phyloP scores from a whole-genome alignment of 139 green algal genomes.

The Chlorokybus atmophyticus region DNA sequence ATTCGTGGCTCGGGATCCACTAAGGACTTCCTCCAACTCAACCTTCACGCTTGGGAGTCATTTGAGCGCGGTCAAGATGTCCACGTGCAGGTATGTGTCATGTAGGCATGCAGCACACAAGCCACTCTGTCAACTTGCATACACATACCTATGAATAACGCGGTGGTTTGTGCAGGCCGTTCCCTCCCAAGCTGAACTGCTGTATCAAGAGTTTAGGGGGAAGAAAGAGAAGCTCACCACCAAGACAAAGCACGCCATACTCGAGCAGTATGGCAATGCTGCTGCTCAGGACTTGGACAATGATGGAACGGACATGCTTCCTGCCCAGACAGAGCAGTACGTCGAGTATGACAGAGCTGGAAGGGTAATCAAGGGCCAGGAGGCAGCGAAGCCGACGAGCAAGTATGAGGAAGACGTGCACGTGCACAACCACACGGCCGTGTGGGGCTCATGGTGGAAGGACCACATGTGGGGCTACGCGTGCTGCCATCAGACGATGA shows the following conservation, averaged over 20 bases:
- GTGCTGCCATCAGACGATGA: conserved; percentile 73
- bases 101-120: conserved; percentile 16
- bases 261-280: conserved; percentile 73
- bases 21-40: conserved; percentile 61
- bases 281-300: conserved; percentile 37
- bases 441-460: conserved; percentile 90
- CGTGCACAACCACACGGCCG: conserved; percentile 83
- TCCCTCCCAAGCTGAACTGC: conserved; percentile 75
- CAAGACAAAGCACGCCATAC: conserved; percentile 48
- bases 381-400: conserved; percentile 26
- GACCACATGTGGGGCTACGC: conserved; percentile 84
- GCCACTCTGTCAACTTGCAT: background rate
- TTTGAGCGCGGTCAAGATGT: conserved; percentile 71
- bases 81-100: no score
- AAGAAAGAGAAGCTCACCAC: conserved; percentile 72
- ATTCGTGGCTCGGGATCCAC: conserved; percentile 64
- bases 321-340: conserved; percentile 76
- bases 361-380: conserved; percentile 31
- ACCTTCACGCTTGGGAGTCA: conserved; percentile 66
- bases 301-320: conserved; percentile 46
- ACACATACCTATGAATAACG: background rate
- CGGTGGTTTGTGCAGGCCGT: no score
- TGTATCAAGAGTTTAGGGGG: conserved; percentile 74
- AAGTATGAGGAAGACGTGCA: conserved; percentile 92
- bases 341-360: conserved; percentile 85